Conservation (phyloP, 208 protist genomes). For the Leishmania gerbilli region DNA sequence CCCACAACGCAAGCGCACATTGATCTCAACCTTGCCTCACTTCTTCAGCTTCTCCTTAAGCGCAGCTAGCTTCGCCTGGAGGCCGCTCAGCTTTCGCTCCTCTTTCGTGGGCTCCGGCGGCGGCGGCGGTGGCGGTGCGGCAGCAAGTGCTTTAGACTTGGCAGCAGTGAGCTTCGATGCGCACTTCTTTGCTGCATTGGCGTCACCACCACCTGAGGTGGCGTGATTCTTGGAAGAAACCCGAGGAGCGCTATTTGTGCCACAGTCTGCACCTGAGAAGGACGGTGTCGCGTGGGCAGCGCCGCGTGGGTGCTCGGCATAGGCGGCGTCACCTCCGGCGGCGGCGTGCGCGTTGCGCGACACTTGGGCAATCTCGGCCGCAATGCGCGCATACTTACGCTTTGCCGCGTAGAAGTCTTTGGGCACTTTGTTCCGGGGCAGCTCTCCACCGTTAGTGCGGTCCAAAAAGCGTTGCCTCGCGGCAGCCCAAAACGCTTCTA, state of each 20-base stretch:
- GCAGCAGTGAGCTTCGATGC: conserved; percentile 4
- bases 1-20: not conserved
- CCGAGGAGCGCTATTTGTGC: not conserved
- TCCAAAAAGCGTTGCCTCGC: conserved; percentile 41
- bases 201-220: not conserved
- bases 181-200: conserved; percentile 11
- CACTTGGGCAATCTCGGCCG: conserved; percentile 63
- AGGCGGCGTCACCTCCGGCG: not conserved
- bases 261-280: not conserved
- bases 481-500: conserved; percentile 38
- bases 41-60: conserved; percentile 85
- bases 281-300: conserved; percentile 1
- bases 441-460: conserved; percentile 53
- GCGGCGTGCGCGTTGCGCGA: conserved; percentile 33
- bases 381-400: conserved; percentile 62
- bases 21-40: conserved; percentile 1
- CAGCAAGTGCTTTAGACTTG: conserved; percentile 14
- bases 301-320: conserved; percentile 2
- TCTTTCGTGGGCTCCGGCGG: conserved; percentile 69
- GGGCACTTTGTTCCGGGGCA: conserved; percentile 41
- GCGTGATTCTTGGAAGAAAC: not conserved
- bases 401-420: conserved; percentile 65
- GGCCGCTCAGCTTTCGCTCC: conserved; percentile 77
- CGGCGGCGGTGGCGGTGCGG: conserved; percentile 30
- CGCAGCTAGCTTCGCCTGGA: conserved; percentile 82